Base-by-base conservation (phyloP, 129 eudicot species). In the Mikania micrantha region DNA sequence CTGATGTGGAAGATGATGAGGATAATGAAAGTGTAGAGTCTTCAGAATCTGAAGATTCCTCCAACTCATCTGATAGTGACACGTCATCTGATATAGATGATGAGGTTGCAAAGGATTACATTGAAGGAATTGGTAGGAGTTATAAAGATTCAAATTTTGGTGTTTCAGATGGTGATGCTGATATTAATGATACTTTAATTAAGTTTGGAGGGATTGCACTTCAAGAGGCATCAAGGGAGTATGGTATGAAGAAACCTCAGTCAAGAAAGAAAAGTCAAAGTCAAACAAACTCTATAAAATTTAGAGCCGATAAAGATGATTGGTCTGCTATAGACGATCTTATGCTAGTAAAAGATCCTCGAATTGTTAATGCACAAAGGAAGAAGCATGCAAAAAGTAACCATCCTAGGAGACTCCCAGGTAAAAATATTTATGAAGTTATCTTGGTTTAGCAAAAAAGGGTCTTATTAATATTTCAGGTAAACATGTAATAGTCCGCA, bases 171-270 rank as follows among this genome's bases (percentile, higher is more conserved):
- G 39, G 68, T 60, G 71, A 57, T 56, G 79, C 67, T 73, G 77
- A 70, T 67, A 64, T 73, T 68, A 77, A 83, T 66, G 87, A 77
- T 16, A 81, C 95, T 59, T 1, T 84, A 64, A 29, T 79, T 69
- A 88, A 80, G 82, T 53, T 93, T 41, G 76, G 96, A 44, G 92
- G 98, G 49, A 85, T 93, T 74, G 77, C 84, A 71, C 91, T 93
- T 74, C 82, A 84, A 75, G 88, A 93, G 42, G 96, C 95, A 65
- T 93, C 98, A 67, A 88, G 78, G 85, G 91, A 93, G 72, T 86
- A 84, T 76, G 96, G 95, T 70, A 66, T 72, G 85, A 71, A 65
- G 73, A 85, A 80, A 28, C 85, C 82, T 41, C 67, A 15, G 32
- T 63, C 82, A 50, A 69, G 80, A 69, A 84, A 79, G 76, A 88